A percentile compares a stretch with the other conserved stretches of the same genome.
These are phyloP conservation scores for Dianthus caryophyllus DNA, from an alignment of 148 eudicot species.

Conservation along the genomic window DNA sequence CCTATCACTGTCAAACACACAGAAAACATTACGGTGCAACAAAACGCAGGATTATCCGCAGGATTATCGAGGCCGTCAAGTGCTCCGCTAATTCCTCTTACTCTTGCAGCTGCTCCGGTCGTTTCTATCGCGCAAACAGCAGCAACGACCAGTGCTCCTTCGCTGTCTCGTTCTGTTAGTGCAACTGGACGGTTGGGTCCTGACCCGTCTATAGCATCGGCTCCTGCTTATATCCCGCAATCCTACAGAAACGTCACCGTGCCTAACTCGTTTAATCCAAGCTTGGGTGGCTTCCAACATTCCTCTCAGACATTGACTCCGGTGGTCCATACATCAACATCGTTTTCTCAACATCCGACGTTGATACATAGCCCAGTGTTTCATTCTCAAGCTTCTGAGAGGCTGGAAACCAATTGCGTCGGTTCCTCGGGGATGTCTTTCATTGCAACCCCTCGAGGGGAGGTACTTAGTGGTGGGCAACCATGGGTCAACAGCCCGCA, in stretches of 20 bases:
- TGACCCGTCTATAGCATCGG: conserved; percentile 41
- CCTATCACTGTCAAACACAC: conserved; percentile 34
- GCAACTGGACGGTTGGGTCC: conserved; percentile 76
- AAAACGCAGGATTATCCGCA: conserved; percentile 36
- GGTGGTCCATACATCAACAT: conserved; percentile 33
- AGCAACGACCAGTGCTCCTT: conserved; percentile 25
- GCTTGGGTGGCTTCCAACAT: conserved; percentile 47
- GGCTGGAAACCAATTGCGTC: conserved; percentile 32
- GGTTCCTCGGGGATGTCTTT: conserved; percentile 40
- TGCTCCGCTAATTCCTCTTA: conserved; percentile 65
- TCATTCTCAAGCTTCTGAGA: conserved; percentile 41
- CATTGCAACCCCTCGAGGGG: conserved; percentile 36
- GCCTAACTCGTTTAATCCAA: conserved; percentile 39
- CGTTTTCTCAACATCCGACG: conserved; percentile 47
- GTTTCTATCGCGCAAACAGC: conserved; percentile 47
- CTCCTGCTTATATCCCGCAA: conserved; percentile 47
- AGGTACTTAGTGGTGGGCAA: conserved; percentile 36
- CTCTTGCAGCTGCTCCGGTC: conserved; percentile 37
- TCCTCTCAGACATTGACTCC: conserved; percentile 35
- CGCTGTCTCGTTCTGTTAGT: conserved; percentile 60
- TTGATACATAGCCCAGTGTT: conserved; percentile 33
- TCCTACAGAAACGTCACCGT: conserved; percentile 82
- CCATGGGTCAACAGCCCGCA: conserved; percentile 49
- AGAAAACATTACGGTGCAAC: conserved; percentile 46
- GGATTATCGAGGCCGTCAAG: conserved; percentile 72